Conservation (phyloP, 345 rosid species). For the Pseudoturritis turrita region DNA sequence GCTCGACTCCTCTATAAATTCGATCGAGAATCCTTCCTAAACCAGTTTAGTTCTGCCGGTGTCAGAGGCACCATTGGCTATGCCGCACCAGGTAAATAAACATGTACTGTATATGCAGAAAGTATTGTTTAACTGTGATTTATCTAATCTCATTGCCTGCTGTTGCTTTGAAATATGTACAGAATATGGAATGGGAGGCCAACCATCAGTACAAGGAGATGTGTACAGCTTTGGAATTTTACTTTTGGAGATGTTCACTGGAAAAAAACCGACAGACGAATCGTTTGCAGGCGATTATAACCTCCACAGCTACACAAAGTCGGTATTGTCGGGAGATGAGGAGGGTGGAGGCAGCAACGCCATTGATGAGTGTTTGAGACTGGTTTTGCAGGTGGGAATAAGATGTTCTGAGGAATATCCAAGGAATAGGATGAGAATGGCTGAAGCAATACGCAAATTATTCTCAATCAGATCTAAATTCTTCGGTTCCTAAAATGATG, state of each 20-base stretch:
- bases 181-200: slow-evolving; percentile 42
- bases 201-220: slow-evolving; percentile 36
- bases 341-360: background rate
- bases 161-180: background rate
- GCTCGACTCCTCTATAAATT: slow-evolving; percentile 31
- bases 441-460: slow-evolving; percentile 10
- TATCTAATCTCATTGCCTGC: background rate
- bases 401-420: slow-evolving; percentile 26
- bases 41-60: slow-evolving; percentile 33
- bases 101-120: too few relatives aligned
- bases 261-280: slow-evolving; percentile 32
- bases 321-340: background rate
- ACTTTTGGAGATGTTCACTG: slow-evolving; percentile 41
- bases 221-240: slow-evolving; percentile 40
- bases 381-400: slow-evolving; percentile 28
- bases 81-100: slow-evolving; percentile 38
- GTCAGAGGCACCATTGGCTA: slow-evolving; percentile 49
- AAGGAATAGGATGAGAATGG: slow-evolving; percentile 20
- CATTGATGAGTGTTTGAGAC: slow-evolving; percentile 16
- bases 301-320: slow-evolving; percentile 28
- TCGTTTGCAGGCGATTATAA: slow-evolving; percentile 27
- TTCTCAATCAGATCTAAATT: slow-evolving; percentile 21
- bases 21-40: background rate
- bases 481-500: background rate
- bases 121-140: background rate